Base-by-base conservation (phyloP, 2,329 filamentous ascomycete genomes). In the Calonectria montana region DNA sequence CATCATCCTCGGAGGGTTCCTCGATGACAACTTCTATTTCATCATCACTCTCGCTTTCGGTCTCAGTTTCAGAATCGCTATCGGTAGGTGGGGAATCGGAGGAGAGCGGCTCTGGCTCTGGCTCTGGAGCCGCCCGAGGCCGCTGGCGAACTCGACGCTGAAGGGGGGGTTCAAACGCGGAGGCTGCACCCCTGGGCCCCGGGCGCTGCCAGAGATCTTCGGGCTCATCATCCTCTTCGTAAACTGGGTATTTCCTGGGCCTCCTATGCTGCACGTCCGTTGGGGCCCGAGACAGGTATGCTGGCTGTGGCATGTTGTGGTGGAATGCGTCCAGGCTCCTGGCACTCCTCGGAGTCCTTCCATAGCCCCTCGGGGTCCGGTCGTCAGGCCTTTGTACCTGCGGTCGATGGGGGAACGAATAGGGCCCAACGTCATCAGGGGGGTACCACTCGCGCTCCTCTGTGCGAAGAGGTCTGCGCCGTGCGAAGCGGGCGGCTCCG, bases 301-400 rank as follows among this genome's bases (percentile, higher is more conserved):
- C 77, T 66, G 79, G 77, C 71, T 78, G 79, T 69, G 78, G 78
- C 79, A 81, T 81, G 37, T 72, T 76, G 61, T 77, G 78, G 67
- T 77, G 77, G 65, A 78, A 75, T 69, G 75, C 77, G 68, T 81
- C 81, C 72, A 79, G 66, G 73, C 77, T 81, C 72, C 75, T 80
- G 41, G 74, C 73, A 47, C 64, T 76, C 72, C 69, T 74, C 50
- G 64, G 72, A 57, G 47, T 75, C 68, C 69, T 74, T 65, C 71
- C 71, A 67, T 76, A 73, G 72, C 74, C 77, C 71, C 74, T 77
- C 69, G 76, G 74, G 59, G 80, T 77, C 74, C 77, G 77, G 75
- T 81, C 77, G 75, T 76, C 77, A 74, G 77, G 76, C 68, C 80
- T 83, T 79, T 82, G 80, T 82, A 83, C 69, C 76, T 77, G 77